Conservation (phyloP, 2,329 filamentous ascomycete species). For the Diplodia intermedia region DNA sequence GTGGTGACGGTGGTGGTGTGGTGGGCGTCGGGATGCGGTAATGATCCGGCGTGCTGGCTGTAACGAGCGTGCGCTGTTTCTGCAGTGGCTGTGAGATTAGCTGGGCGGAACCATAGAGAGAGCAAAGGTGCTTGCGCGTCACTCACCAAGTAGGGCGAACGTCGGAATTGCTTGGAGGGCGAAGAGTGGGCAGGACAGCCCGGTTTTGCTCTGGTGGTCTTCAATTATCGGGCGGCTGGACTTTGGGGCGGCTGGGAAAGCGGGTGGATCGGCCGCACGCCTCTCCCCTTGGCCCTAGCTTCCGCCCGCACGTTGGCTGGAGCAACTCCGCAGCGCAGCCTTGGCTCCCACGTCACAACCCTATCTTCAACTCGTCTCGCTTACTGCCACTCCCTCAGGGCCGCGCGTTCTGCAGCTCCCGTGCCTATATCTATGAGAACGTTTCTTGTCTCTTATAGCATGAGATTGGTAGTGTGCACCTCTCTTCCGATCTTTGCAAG, state of each 20-base stretch:
- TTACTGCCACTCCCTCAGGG: not conserved
- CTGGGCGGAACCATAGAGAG: not conserved
- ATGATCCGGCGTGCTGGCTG: constrained; percentile 8
- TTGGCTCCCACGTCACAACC: constrained; percentile 25
- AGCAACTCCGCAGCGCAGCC: constrained; percentile 21
- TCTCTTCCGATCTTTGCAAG: not conserved
- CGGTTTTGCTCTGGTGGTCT: constrained; percentile 3
- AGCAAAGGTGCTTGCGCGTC: not conserved
- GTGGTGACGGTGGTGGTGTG: not conserved
- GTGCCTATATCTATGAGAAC: not conserved
- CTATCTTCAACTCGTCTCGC: not conserved
- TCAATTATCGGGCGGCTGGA: constrained; percentile 29
- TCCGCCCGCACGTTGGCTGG: constrained; percentile 11
- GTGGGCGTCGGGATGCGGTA: constrained; percentile 1
- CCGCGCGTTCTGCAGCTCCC: constrained; percentile 16
- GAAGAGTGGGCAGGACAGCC: not conserved
- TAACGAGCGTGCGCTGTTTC: constrained; percentile 8
- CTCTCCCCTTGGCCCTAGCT: constrained; percentile 15
- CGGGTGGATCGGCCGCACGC: constrained; percentile 11
- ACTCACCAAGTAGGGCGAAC: not conserved
- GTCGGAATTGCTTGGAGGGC: not conserved
- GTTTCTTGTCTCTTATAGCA: not conserved
- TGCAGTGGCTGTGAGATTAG: not conserved
- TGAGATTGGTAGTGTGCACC: not conserved
- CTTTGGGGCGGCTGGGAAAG: constrained; percentile 21